Conservation (phyloP, 1,284 basidiomycete genomes). For the Moniliella sp. region DNA sequence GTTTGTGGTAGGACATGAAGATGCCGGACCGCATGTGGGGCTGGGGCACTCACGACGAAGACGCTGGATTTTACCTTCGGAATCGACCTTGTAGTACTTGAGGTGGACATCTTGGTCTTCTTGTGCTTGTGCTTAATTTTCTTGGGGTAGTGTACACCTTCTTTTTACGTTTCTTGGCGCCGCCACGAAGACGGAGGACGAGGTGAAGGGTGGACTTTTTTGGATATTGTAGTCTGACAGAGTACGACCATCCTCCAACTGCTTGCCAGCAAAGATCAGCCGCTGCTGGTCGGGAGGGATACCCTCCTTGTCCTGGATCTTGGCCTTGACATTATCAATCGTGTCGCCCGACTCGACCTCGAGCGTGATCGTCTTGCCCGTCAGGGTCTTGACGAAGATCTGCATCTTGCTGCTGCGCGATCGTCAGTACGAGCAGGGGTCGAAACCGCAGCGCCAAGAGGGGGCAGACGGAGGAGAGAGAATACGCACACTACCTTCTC, state of each 20-base stretch:
- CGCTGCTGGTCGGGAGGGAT: slow-evolving; percentile 91
- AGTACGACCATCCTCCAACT: slow-evolving; percentile 45
- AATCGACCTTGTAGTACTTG: slow-evolving; percentile 99
- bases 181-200: no score
- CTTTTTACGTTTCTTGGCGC: no score
- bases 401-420: no score
- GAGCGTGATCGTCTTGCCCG: slow-evolving; percentile 35
- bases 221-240: slow-evolving; percentile 52
- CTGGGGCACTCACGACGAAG: slow-evolving; percentile 80
- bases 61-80: slow-evolving; percentile 97
- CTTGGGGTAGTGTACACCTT: no score
- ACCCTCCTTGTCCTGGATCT: slow-evolving; percentile 44
- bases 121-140: slow-evolving; percentile 99
- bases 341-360: slow-evolving; percentile 36
- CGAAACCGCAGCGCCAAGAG: no score
- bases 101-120: slow-evolving; percentile 98
- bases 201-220: slow-evolving; percentile 40
- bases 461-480: no score
- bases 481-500: no score
- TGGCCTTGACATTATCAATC: slow-evolving; percentile 35
- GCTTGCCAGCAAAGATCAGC: slow-evolving; percentile 92
- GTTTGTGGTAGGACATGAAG: slow-evolving; percentile 33
- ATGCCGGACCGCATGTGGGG: slow-evolving; percentile 31
- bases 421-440: no score
- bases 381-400: slow-evolving; percentile 32